phyloP scores from a whole-genome alignment of 2,329 filamentous ascomycete genomes.

The Exophiala spinifera region DNA sequence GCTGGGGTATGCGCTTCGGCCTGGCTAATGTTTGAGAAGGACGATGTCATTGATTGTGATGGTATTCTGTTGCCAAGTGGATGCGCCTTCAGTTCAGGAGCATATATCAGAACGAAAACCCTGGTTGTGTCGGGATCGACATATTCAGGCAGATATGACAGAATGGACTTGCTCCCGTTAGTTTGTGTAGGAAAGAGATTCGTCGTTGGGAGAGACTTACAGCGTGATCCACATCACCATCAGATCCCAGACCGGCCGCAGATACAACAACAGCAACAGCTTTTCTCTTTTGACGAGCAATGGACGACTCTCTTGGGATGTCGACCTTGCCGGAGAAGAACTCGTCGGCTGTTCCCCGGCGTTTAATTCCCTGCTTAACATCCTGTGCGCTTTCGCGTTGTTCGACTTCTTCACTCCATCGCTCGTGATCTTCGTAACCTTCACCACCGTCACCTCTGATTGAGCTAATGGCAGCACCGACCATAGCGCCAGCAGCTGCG shows the following conservation, averaged over 20 bases:
- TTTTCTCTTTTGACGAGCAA: constrained; percentile 53
- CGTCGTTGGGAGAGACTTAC: constrained; percentile 53
- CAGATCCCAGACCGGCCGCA: constrained; percentile 63
- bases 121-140: constrained; percentile 70
- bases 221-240: constrained; percentile 67
- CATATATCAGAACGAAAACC: constrained; percentile 86
- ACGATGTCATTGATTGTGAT: constrained; percentile 59
- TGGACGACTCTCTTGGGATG: constrained; percentile 17
- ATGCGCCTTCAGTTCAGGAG: constrained; percentile 71
- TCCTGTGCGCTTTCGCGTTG: constrained; percentile 51
- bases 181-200: background rate
- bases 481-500: constrained; percentile 75
- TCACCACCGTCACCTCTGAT: constrained; percentile 80
- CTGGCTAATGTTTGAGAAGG: constrained; percentile 80
- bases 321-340: constrained; percentile 29
- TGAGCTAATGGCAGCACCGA: constrained; percentile 77
- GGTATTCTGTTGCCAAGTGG: constrained; percentile 47
- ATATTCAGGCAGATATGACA: constrained; percentile 80
- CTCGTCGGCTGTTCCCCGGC: constrained; percentile 34
- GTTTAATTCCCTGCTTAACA: constrained; percentile 20
- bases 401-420: constrained; percentile 88
- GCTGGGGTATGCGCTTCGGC: constrained; percentile 67
- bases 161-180: constrained; percentile 62
- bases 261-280: constrained; percentile 87
- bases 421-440: constrained; percentile 79